phyloP scores from a whole-genome alignment of 2,329 filamentous ascomycete genomes.

The Alternaria metachromatica region DNA sequence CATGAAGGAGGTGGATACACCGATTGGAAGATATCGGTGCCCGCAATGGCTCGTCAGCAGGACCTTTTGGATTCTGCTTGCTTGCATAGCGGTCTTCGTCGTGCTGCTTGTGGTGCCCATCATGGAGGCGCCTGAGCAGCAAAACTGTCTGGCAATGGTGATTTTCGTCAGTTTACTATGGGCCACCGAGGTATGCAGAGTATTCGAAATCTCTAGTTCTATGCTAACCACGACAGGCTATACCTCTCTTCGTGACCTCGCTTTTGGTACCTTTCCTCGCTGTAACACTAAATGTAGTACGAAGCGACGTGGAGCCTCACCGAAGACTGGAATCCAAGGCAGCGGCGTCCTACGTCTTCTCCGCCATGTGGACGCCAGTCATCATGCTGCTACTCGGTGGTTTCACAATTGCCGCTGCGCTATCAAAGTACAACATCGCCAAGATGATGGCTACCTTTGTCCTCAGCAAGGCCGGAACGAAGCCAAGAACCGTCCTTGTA shows the following conservation, averaged over 20 bases:
- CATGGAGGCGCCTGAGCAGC: slow-evolving; percentile 86
- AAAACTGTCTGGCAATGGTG: slow-evolving; percentile 93
- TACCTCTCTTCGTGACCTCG: slow-evolving; percentile 95
- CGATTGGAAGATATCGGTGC: slow-evolving; percentile 75
- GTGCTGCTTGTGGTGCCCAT: slow-evolving; percentile 78
- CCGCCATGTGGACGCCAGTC: slow-evolving; percentile 98
- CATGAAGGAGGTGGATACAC: slow-evolving; percentile 76
- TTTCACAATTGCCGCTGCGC: slow-evolving; percentile 91
- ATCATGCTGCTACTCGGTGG: slow-evolving; percentile 97
- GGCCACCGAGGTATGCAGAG: slow-evolving; percentile 79
- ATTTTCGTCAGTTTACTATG: slow-evolving; percentile 93
- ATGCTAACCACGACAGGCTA: slow-evolving; percentile 66
- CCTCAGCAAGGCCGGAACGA: slow-evolving; percentile 92
- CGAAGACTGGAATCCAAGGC: slow-evolving; percentile 77
- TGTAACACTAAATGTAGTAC: slow-evolving; percentile 83
- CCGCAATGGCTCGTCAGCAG: slow-evolving; percentile 85
- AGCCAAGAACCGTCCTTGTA: slow-evolving; percentile 85
- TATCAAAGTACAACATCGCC: slow-evolving; percentile 97
- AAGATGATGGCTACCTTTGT: slow-evolving; percentile 97
- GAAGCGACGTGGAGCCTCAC: slow-evolving; percentile 74
- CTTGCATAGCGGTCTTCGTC: slow-evolving; percentile 75
- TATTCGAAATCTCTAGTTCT: not conserved
- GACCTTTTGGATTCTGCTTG: slow-evolving; percentile 77
- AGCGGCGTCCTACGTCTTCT: slow-evolving; percentile 84
- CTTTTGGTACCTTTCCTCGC: slow-evolving; percentile 92